Percentiles rank a stretch among this genome's conserved stretches.
Evolutionary conservation across 441 rosid species (phyloP).

Genomic region (Gossypium gossypioides): DNA sequence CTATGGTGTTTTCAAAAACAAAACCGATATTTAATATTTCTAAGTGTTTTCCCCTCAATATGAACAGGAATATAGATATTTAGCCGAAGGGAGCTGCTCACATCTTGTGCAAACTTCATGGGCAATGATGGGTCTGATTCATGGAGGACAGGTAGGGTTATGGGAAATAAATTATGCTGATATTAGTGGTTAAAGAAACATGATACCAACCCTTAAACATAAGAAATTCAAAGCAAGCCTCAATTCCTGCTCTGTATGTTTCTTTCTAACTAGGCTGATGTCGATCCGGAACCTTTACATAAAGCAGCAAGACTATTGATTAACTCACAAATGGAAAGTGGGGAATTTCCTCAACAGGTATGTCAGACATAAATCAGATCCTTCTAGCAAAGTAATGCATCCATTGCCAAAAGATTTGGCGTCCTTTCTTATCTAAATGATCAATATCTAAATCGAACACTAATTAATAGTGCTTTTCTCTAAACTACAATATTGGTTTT

Average conservation of each 20-base stretch:
- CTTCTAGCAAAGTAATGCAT: not conserved
- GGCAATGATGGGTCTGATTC: slow-evolving; percentile 31
- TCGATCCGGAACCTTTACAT: not conserved
- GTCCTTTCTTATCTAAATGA: not conserved
- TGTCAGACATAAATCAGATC: not conserved
- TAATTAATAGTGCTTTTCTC: not conserved
- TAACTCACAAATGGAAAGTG: slow-evolving; percentile 11
- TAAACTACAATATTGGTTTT: not conserved
- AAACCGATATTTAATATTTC: not conserved
- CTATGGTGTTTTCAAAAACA: not conserved
- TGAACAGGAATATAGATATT: slow-evolving; percentile 28
- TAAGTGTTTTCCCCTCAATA: not conserved
- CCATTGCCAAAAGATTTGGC: not conserved
- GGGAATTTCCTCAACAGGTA: slow-evolving; percentile 11
- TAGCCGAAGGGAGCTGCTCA: slow-evolving; percentile 20
- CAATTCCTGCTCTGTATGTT: not conserved
- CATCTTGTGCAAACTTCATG: slow-evolving; percentile 35
- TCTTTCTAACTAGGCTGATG: slow-evolving; percentile 5
- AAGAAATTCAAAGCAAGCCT: not conserved
- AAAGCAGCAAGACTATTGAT: slow-evolving; percentile 15
- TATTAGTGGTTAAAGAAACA: not conserved
- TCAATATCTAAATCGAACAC: not conserved
- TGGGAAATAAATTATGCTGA: not conserved
- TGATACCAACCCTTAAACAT: not conserved
- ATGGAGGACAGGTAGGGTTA: slow-evolving; percentile 28